Evolutionary conservation across 768 basidiomycete genomes (phyloP).

Genomic region (Lactarius tabidus): DNA sequence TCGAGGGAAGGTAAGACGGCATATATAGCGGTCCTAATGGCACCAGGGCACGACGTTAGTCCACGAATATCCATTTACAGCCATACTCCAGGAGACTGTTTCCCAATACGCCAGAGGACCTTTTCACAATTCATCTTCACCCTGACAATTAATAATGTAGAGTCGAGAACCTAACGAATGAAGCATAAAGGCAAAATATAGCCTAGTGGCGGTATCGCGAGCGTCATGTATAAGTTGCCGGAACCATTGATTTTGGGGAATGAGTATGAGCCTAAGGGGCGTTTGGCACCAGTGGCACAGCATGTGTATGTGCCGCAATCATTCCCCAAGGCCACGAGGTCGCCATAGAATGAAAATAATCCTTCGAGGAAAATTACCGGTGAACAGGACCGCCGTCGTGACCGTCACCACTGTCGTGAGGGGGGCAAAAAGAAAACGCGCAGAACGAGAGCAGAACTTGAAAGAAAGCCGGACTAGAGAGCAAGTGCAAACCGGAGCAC

Average conservation of each 20-base stretch:
- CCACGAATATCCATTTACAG: neutral
- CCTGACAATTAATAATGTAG: neutral
- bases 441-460: neutral
- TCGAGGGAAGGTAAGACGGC: neutral
- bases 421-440: neutral
- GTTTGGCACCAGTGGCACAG: slow-evolving; percentile 11
- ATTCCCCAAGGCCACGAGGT: neutral
- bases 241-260: neutral
- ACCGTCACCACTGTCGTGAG: neutral
- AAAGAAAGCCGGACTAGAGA: neutral
- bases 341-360: neutral
- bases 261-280: neutral
- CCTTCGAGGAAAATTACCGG: no score
- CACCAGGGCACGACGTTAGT: slow-evolving; percentile 7
- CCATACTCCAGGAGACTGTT: neutral
- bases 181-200: neutral
- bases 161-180: neutral
- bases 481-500: neutral
- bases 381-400: neutral
- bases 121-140: neutral
- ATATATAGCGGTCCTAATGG: neutral
- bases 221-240: neutral
- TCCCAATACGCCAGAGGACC: neutral
- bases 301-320: neutral
- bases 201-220: neutral